Evolutionary conservation across 2,329 filamentous ascomycete genomes (phyloP), one percentile per base, ranked within the genome.

Genomic region (Reticulascus tulasneorum): DNA sequence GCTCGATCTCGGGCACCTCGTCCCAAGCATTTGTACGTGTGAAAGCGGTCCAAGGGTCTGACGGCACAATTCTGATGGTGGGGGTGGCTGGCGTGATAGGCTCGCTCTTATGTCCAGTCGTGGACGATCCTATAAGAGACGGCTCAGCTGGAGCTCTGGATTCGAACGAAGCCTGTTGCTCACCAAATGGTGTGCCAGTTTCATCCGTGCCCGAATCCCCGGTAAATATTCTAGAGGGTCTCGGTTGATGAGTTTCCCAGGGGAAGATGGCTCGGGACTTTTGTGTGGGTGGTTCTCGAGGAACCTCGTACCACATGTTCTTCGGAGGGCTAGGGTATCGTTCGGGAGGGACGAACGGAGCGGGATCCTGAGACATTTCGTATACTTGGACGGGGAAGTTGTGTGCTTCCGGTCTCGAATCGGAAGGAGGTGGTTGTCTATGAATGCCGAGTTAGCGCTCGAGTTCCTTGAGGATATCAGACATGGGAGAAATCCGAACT

Each of bases 21-120:
- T 98, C 93, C 93, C 93, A 98, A 12, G 88, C 90, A 59, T 97
- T 98, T 33, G 71, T 77, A 29, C 80, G 75, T n/a, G 78, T 70
- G 57, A 84, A 95, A 29, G 73, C 73, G 45, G 79, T 75, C 86
- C 86, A 94, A 15, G 80, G 74, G 51, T 82, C 72, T 31, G 75
- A 64, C 23, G 70, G 54, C 16, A 61, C 64, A 38, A 67, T 48
- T 28, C 60, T 61, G 40, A 71, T 63, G 19, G 64, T 69, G 18
- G 73, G 69, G 33, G 71, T 73, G 27, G 59, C 56, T 34, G 74
- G 67, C 20, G 75, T 73, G 23, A 53, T 51, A 9, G 67, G 63
- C 41, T 69, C 69, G 48, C 56, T 66, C 46, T 59, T 48, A 47
- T 23, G 49, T 37, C 48, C 50, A 18, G 50, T 43, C 35, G 47